Evolutionary conservation across 2,329 filamentous ascomycete genomes (phyloP), one percentile per base, ranked within the genome.

Genomic region (Westerdykella aurantiaca): DNA sequence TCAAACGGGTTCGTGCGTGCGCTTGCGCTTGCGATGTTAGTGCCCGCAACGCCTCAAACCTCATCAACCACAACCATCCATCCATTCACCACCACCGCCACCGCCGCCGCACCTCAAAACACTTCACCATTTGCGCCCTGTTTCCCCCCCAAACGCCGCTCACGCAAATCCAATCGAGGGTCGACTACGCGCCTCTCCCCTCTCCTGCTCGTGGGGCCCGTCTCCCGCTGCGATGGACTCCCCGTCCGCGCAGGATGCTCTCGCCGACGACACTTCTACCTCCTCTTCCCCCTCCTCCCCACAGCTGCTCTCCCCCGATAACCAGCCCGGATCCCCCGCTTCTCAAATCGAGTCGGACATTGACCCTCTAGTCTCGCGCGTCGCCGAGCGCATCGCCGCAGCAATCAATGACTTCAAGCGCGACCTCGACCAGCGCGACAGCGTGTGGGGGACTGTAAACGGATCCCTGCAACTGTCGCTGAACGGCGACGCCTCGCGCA

Each of bases 381-480:
- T 54, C 21, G 53, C 53, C 12, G 41, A 42, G 22, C 53, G 29
- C 38, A 53, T 57, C 29, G 48, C 52, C 31, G 46, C 49, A 42
- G 59, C 57, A 47, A 59, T 64, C 42, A 55, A 52, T 45, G 46
- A 53, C 47, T 51, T 62, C 43, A 55, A 55, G 44, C 55, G 54
- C 43, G 42, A 55, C 31, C 50, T 62, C 31, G 45, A 55, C 31
- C 12, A 47, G 17, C 50, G 51, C 42, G 46, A 57, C 35, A 48
- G 48, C 39, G 43, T 37, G 31, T 51, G 44, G 37, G 51, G 51
- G 34, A 41, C 38, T 25, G 44, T 46, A 17, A 34, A 44, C 22
- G 56, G 52, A n/a, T 46, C 42, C 31, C 34, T 61, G 22, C 45
- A 57, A 39, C 25, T 57, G 16, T 33, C 46, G 11, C 21, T 51